phyloP scores from a whole-genome alignment of 495 filamentous ascomycete species.

The Poronia punctata region DNA sequence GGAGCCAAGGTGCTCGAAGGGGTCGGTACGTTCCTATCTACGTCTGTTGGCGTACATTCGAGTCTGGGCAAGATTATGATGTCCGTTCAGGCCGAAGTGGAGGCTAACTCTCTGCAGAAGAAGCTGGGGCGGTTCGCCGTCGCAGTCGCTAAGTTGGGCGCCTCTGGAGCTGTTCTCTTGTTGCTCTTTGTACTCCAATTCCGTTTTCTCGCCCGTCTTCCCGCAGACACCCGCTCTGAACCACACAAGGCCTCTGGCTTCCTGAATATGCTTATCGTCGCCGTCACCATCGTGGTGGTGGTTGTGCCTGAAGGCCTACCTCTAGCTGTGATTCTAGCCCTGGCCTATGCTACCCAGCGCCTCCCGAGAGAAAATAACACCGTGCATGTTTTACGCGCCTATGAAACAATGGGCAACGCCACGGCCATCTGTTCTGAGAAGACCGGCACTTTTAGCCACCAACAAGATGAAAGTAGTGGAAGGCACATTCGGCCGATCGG shows the following conservation, averaged over 20 bases:
- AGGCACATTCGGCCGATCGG: slow-evolving; percentile 56
- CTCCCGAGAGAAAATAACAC: slow-evolving; percentile 80
- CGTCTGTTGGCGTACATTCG: slow-evolving; percentile 64
- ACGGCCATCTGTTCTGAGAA: slow-evolving; percentile 83
- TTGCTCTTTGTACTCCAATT: slow-evolving; percentile 72
- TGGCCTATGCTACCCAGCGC: slow-evolving; percentile 72
- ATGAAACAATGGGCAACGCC: slow-evolving; percentile 84
- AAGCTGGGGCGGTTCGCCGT: slow-evolving; percentile 71
- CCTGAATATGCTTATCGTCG: slow-evolving; percentile 73
- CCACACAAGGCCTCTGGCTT: slow-evolving; percentile 66
- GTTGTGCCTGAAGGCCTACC: slow-evolving; percentile 80
- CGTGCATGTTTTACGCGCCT: slow-evolving; percentile 67
- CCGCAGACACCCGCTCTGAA: slow-evolving; percentile 33
- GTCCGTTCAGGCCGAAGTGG: slow-evolving; percentile 68
- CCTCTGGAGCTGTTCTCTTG: slow-evolving; percentile 59
- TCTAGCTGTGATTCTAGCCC: slow-evolving; percentile 71
- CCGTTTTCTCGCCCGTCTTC: slow-evolving; percentile 62
- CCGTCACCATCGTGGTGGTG: slow-evolving; percentile 75
- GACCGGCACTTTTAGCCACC: slow-evolving; percentile 72
- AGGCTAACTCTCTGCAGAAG: slow-evolving; percentile 70
- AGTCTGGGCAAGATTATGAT: slow-evolving; percentile 77
- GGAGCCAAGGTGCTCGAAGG: slow-evolving; percentile 76
- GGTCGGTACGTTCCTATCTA: slow-evolving; percentile 72
- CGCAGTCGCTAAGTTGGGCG: slow-evolving; percentile 71
- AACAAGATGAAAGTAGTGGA: slow-evolving; percentile 71